phyloP scores from a whole-genome alignment of 2,329 filamentous ascomycete species.

The Alternaria atra region DNA sequence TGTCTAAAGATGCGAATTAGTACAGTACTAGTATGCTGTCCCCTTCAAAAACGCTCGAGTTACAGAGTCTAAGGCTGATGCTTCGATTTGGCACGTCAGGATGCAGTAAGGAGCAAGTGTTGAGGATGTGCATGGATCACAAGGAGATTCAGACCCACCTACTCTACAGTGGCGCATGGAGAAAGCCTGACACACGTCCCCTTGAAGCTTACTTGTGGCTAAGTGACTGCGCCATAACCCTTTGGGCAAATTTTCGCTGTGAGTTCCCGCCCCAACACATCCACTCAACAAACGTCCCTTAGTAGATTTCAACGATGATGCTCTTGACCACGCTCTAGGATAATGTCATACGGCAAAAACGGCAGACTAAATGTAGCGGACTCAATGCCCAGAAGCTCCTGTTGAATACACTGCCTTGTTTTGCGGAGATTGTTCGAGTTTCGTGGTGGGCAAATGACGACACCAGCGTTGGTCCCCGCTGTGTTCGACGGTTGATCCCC shows the following conservation, averaged over 20 bases:
- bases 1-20: too few relatives aligned
- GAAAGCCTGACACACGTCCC: not conserved
- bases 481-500: not conserved
- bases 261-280: not conserved
- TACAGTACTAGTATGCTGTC: too few relatives aligned
- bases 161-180: not conserved
- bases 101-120: too few relatives aligned
- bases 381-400: slow-evolving; percentile 1
- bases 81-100: too few relatives aligned
- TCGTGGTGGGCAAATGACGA: slow-evolving; percentile 6
- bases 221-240: not conserved
- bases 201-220: not conserved
- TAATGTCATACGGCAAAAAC: not conserved
- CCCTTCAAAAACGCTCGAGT: too few relatives aligned
- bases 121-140: too few relatives aligned
- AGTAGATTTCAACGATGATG: not conserved
- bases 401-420: slow-evolving; percentile 1
- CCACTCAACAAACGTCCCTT: not conserved
- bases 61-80: too few relatives aligned
- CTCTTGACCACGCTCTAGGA: not conserved
- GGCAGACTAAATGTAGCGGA: not conserved
- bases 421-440: not conserved
- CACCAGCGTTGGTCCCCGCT: slow-evolving; percentile 1
- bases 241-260: not conserved
- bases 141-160: not conserved